These are phyloP conservation scores for Pichia occidentalis DNA, from an alignment of 805 yeast genomes.

Conservation along the genomic window DNA sequence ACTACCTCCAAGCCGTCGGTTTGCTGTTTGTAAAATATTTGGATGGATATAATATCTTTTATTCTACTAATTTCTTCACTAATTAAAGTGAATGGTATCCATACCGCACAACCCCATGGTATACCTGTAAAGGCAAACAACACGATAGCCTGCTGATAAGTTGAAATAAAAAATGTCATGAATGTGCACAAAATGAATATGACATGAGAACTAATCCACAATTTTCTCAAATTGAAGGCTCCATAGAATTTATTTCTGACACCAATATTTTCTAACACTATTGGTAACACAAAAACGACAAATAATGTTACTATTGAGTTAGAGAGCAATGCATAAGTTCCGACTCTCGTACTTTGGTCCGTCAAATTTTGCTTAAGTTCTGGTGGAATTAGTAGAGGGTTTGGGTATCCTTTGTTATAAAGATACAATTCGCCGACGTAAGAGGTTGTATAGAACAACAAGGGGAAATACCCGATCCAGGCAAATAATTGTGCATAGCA, in stretches of 20 bases:
- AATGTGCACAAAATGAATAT: slow-evolving; percentile 44
- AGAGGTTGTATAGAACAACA: slow-evolving; percentile 58
- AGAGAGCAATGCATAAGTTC: slow-evolving; percentile 43
- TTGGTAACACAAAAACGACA: slow-evolving; percentile 41
- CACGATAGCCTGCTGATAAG: slow-evolving; percentile 37
- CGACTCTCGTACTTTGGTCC: slow-evolving; percentile 45
- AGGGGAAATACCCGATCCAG: slow-evolving; percentile 64
- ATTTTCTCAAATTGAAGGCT: slow-evolving; percentile 26
- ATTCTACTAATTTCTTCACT: slow-evolving; percentile 51
- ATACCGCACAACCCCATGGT: slow-evolving; percentile 59
- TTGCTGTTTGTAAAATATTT: slow-evolving; percentile 19
- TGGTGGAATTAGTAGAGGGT: slow-evolving; percentile 36
- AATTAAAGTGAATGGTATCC: slow-evolving; percentile 62
- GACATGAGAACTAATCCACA: slow-evolving; percentile 48
- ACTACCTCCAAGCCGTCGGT: slow-evolving; percentile 1
- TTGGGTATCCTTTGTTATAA: slow-evolving; percentile 33
- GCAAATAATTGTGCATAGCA: slow-evolving; percentile 57
- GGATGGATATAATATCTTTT: slow-evolving; percentile 37
- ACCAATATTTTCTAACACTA: slow-evolving; percentile 27
- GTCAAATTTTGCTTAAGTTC: slow-evolving; percentile 28
- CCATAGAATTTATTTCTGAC: slow-evolving; percentile 3
- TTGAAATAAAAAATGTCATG: slow-evolving; percentile 38
- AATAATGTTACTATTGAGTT: slow-evolving; percentile 43
- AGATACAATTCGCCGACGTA: slow-evolving; percentile 56
- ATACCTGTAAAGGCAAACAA: slow-evolving; percentile 50